Evolutionary conservation across 192 early-diverging fungal genomes (phyloP).

Genomic region (Coemansia erecta): DNA sequence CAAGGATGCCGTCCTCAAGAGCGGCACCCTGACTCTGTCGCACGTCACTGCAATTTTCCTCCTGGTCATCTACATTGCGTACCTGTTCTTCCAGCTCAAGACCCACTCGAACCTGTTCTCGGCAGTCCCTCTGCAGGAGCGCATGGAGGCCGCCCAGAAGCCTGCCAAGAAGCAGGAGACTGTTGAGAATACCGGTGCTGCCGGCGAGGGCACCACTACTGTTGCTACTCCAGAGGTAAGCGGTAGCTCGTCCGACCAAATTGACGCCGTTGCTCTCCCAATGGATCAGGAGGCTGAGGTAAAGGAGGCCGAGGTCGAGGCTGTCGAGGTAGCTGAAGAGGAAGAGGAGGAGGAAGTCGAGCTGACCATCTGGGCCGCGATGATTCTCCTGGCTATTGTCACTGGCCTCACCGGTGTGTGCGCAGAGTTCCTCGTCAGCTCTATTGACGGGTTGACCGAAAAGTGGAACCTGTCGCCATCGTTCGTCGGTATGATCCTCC

Average conservation of each 20-base stretch:
- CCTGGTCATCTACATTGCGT: slow-evolving; percentile 64
- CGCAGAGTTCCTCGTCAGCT: slow-evolving; percentile 81
- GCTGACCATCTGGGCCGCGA: slow-evolving; percentile 53
- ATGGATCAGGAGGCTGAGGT: neutral
- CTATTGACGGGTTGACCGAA: slow-evolving; percentile 74
- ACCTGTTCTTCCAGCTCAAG: slow-evolving; percentile 71
- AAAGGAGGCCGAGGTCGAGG: slow-evolving; percentile 6
- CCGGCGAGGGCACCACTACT: slow-evolving; percentile 9
- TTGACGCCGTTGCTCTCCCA: slow-evolving; percentile 3
- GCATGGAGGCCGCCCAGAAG: slow-evolving; percentile 28
- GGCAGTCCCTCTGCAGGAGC: slow-evolving; percentile 32
- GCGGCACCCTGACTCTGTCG: slow-evolving; percentile 59
- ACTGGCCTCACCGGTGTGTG: slow-evolving; percentile 74
- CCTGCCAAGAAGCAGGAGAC: slow-evolving; percentile 7
- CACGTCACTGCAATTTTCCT: slow-evolving; percentile 68
- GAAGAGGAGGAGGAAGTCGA: slow-evolving; percentile 65
- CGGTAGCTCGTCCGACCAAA: slow-evolving; percentile 3
- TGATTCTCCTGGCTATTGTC: slow-evolving; percentile 58
- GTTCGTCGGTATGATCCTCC: slow-evolving; percentile 87
- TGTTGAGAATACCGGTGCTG: neutral
- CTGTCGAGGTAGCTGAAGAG: slow-evolving; percentile 5
- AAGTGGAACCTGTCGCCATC: slow-evolving; percentile 69
- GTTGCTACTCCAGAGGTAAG: slow-evolving; percentile 3
- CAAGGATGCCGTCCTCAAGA: slow-evolving; percentile 41
- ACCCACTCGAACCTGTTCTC: slow-evolving; percentile 70